These are phyloP conservation scores for Colletotrichum abscissum DNA, from an alignment of 2,329 filamentous ascomycete genomes.

Conservation along the genomic window DNA sequence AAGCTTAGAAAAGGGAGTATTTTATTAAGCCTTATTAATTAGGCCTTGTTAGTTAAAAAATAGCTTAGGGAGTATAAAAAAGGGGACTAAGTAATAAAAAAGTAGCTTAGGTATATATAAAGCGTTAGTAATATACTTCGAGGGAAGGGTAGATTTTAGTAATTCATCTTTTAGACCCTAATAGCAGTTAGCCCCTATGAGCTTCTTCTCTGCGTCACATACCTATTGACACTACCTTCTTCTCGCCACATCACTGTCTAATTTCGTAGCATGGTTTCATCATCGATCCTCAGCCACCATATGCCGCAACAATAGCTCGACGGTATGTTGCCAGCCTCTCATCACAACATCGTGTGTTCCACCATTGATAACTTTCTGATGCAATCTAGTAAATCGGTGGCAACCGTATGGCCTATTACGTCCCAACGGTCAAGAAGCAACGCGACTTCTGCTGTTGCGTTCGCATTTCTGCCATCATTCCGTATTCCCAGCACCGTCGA, in stretches of 20 bases:
- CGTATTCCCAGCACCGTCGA: background rate
- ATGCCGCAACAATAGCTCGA: slow-evolving; percentile 1
- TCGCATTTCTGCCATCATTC: background rate
- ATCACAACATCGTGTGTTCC: background rate
- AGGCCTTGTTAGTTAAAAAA: too few relatives aligned
- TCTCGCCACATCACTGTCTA: background rate
- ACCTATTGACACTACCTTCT: background rate
- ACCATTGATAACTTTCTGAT: background rate
- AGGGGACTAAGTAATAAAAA: too few relatives aligned
- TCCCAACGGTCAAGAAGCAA: background rate
- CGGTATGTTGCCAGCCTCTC: background rate
- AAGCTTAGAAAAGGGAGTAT: rapidly evolving
- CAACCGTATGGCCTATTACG: background rate
- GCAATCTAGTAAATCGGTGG: background rate
- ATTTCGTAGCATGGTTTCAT: background rate
- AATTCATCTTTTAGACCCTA: too few relatives aligned
- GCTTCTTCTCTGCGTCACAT: too few relatives aligned
- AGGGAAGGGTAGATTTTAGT: too few relatives aligned
- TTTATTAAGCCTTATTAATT: too few relatives aligned
- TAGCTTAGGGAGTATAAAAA: rapidly evolving
- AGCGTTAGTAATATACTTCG: too few relatives aligned
- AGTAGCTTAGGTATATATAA: too few relatives aligned
- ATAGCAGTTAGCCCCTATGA: too few relatives aligned
- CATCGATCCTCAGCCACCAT: background rate
- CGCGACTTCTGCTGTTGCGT: background rate